Conservation (phyloP, 108 stramenopile species). For the Skeletonema marinoi region DNA sequence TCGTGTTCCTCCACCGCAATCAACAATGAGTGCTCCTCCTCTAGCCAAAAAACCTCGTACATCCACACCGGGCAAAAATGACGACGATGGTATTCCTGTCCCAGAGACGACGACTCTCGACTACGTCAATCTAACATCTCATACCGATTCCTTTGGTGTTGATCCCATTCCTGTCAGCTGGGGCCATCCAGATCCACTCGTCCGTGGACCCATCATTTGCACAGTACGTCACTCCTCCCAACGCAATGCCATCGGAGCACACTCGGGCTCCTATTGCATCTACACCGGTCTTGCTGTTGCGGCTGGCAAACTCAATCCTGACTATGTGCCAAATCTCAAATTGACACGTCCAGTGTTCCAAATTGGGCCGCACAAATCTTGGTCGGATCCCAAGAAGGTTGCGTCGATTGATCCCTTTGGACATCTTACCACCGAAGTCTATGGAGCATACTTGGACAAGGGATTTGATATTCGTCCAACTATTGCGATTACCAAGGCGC, state of each 20-base stretch:
- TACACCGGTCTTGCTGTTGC: constrained; percentile 98
- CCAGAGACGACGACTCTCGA: constrained; percentile 63
- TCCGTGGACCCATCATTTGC: constrained; percentile 94
- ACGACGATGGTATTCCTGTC: constrained; percentile 55
- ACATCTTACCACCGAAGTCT: constrained; percentile 82
- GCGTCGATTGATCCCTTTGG: constrained; percentile 97
- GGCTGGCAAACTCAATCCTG: constrained; percentile 91
- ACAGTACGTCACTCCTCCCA: constrained; percentile 90
- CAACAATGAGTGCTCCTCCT: background rate
- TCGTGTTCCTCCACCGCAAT: background rate
- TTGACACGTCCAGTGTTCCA: constrained; percentile 93
- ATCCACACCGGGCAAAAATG: background rate
- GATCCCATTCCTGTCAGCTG: constrained; percentile 92
- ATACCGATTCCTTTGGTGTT: constrained; percentile 89
- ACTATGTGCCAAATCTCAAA: constrained; percentile 91
- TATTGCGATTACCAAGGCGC: constrained; percentile 99
- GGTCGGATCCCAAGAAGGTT: constrained; percentile 96
- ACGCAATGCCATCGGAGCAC: constrained; percentile 98
- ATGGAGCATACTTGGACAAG: constrained; percentile 90
- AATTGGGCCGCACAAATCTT: constrained; percentile 94
- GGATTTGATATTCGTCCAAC: constrained; percentile 99
- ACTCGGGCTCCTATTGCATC: constrained; percentile 95
- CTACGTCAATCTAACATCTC: constrained; percentile 89
- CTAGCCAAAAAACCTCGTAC: constrained; percentile 22
- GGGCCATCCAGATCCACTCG: constrained; percentile 87